Conservation (phyloP, 1,139 yeast genomes). For the Keqinozyma sinolaborantium region DNA sequence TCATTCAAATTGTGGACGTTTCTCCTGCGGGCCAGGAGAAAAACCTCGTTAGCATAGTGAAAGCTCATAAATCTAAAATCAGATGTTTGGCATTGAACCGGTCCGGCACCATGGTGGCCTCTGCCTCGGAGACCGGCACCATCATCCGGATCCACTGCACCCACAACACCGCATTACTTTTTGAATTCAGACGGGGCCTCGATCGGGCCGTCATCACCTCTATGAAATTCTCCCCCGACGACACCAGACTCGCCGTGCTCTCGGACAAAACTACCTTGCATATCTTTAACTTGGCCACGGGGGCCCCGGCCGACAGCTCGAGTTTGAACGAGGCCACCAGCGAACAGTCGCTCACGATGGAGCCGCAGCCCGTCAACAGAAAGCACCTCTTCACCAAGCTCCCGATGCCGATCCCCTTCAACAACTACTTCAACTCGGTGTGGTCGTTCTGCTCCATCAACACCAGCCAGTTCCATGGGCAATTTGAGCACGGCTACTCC, state of each 20-base stretch:
- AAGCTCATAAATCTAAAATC: conserved; percentile 77
- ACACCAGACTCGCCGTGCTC: conserved; percentile 72
- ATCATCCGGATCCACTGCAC: conserved; percentile 78
- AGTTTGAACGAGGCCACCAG: conserved; percentile 5
- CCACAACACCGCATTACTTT: conserved; percentile 64
- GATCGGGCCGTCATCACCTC: conserved; percentile 80
- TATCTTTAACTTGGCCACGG: conserved; percentile 54
- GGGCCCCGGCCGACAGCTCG: conserved; percentile 3
- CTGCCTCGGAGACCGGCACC: conserved; percentile 88
- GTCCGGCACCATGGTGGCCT: conserved; percentile 78
- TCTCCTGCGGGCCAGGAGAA: conserved; percentile 59
- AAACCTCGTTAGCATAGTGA: conserved; percentile 65
- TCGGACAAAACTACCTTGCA: conserved; percentile 90
- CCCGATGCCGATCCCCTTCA: conserved; percentile 59
- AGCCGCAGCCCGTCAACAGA: conserved; percentile 35
- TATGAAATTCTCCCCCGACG: conserved; percentile 79
- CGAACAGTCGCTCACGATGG: conserved; percentile 5
- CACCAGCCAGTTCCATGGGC: conserved; percentile 43
- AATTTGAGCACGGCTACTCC: conserved; percentile 20
- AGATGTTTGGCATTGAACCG: conserved; percentile 66
- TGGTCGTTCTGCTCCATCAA: conserved; percentile 90
- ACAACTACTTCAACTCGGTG: conserved; percentile 75
- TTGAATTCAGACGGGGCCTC: conserved; percentile 84
- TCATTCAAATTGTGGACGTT: conserved; percentile 73
- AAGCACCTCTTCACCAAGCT: conserved; percentile 65